These are phyloP conservation scores for Musa troglodytarum DNA, from an alignment of 176 grass and related monocot genomes.

Conservation along the genomic window DNA sequence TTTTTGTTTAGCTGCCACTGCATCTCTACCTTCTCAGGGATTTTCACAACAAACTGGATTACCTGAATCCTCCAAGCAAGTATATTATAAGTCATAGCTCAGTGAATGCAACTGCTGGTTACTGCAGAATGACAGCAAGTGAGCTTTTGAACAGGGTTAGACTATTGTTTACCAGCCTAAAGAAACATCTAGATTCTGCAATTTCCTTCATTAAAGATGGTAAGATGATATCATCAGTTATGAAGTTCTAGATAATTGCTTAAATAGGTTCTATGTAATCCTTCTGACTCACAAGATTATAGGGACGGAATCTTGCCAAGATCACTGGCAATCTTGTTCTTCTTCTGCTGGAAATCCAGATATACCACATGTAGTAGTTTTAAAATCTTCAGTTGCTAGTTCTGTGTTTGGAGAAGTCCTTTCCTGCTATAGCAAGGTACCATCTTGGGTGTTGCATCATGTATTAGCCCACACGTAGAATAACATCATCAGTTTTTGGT, in stretches of 20 bases:
- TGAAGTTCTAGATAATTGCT: not conserved
- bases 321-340: conserved; percentile 62
- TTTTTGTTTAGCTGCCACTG: conserved; percentile 52
- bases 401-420: conserved; percentile 75
- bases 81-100: conserved; percentile 31
- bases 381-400: conserved; percentile 46
- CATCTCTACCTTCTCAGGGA: conserved; percentile 76
- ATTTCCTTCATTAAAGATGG: conserved; percentile 58
- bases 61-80: conserved; percentile 38
- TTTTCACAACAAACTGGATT: conserved; percentile 57
- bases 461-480: conserved; percentile 15
- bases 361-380: conserved; percentile 48
- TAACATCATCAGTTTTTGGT: conserved; percentile 16
- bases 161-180: conserved; percentile 53
- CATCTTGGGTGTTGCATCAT: conserved; percentile 15
- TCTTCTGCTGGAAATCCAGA: conserved; percentile 72
- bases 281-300: conserved; percentile 15
- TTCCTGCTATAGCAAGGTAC: conserved; percentile 86
- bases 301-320: conserved; percentile 50
- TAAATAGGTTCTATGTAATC: not conserved
- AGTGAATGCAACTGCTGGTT: conserved; percentile 22
- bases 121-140: conserved; percentile 29
- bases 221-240: conserved; percentile 24
- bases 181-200: conserved; percentile 66
- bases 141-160: conserved; percentile 62